Evolutionary conservation across 2,329 filamentous ascomycete species (phyloP).

Genomic region (Ophiostoma perfectum): DNA sequence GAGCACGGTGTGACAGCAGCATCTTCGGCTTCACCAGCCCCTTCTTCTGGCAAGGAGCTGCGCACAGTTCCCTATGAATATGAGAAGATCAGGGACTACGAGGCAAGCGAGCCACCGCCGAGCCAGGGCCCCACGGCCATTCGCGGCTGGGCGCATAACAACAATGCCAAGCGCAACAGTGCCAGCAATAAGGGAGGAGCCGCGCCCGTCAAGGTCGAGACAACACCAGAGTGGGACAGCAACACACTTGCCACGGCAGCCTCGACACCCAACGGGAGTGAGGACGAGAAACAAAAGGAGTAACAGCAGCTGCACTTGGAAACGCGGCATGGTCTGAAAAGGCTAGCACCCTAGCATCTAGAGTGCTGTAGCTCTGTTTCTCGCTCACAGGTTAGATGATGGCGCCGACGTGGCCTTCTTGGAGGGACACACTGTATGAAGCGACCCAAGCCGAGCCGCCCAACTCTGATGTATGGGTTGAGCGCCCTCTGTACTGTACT

Average conservation of each 20-base stretch:
- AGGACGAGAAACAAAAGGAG: neutral
- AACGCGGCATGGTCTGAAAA: too few species aligned
- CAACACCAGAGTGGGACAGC: slow-evolving; percentile 4
- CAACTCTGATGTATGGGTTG: neutral
- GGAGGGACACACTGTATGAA: too few species aligned
- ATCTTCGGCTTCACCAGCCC: neutral
- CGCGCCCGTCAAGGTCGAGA: neutral
- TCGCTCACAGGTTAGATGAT: too few species aligned
- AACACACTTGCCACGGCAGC: neutral
- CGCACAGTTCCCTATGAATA: slow-evolving; percentile 54
- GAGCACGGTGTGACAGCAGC: neutral
- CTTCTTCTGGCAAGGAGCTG: slow-evolving; percentile 38
- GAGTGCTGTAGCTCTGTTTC: too few species aligned
- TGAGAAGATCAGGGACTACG: slow-evolving; percentile 53
- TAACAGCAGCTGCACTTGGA: neutral
- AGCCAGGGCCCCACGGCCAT: slow-evolving; percentile 32
- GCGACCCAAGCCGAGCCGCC: too few species aligned
- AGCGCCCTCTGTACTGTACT: neutral
- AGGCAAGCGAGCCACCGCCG: slow-evolving; percentile 46
- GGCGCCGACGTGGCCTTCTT: too few species aligned
- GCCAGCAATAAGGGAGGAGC: neutral
- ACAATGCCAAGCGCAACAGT: slow-evolving; percentile 24
- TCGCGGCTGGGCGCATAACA: slow-evolving; percentile 51
- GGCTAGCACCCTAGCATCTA: too few species aligned
- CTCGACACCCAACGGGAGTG: neutral